Evolutionary conservation across 129 eudicot species (phyloP), one percentile per base, ranked within the genome.

Genomic region (Heracleum sosnowskyi): DNA sequence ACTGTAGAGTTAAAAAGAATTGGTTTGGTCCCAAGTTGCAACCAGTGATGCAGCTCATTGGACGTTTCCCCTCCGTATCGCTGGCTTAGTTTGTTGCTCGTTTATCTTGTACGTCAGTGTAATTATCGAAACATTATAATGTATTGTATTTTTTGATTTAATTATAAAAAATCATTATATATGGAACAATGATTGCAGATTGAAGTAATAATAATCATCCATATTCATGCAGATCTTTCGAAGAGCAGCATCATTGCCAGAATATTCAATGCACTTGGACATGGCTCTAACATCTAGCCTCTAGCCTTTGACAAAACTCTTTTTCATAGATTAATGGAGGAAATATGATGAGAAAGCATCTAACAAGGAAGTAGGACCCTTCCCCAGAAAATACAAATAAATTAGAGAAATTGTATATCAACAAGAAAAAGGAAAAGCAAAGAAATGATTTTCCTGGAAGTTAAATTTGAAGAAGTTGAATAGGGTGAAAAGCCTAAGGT

Each of bases 161-260:
- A n/a, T n/a, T n/a, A n/a, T n/a, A n/a, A n/a, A n/a, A n/a, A n/a
- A n/a, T 35, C 37, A 49, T 49, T 49, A 22, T 16, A 3, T 5
- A 60, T 26, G 69, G 34, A 62, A 62, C 4, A 26, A 62, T 62
- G 7, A 62, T 62, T 62, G 16, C 17, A 62, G 35, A 62, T 62
- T 3, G 15, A n/a, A 57, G 66, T 24, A 57, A 57, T 57, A 57
- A 26, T 57, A 0, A 15, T 57, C 66, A 57, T 11, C 15, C 15
- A 62, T 62, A n/a, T 62, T 62, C 35, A 62, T 28, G 34, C 4
- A 62, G 69, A 62, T 62, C 34, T 62, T 62, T 62, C 4, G 18
- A 62, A 28, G 35, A 62, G 69, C 69, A 60, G 31, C 31, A 63
- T 63, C 70, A 63, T 63, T 26, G 17, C 69, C 69, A 62, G 69